Base-by-base conservation (phyloP, 2,329 filamentous ascomycete genomes). In the Thielaviopsis populi region DNA sequence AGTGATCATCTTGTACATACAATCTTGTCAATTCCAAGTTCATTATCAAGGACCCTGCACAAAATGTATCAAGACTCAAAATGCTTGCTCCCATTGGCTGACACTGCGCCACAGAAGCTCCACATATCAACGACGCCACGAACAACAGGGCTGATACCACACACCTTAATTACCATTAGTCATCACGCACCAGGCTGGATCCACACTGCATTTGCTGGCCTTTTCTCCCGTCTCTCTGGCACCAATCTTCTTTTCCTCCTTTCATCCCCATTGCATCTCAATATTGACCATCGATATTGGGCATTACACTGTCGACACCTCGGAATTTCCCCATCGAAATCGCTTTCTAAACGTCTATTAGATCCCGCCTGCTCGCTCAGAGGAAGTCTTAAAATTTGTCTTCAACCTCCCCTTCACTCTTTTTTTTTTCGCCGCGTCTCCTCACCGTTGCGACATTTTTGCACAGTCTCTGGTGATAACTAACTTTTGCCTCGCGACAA, bases 401-500 rank as follows among this genome's bases (percentile, higher is more conserved):
- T 24, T n/a, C 30, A 11, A 50, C 43, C 24, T 19, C 40, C 30
- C 17, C 24, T 56, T n/a, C 24, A 33, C 53, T 8, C 48, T 24
- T 30, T 53, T 33, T 13, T 33, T 15, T 3, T 17, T 33, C 27
- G 24, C 27, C 15, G 13, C n/a, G 13, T 56, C 30, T 33, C 37
- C 27, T 56, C 53, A 37, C 53, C 53, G 37, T 8, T 56, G 53
- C 53, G 53, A 15, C 53, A 56, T 33, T 56, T 56, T 56, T 33
- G 27, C 53, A 46, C 42, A 37, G 53, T 56, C 27, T 56, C n/a
- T 56, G 53, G 27, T 56, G 27, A 56, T 37, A 56, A n/a, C 30
- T 56, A 56, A 56, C n/a, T 56, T 15, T 56, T 56, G 53, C 53
- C 53, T 56, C 53, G 27, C 53, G 53, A 56, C 53, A 56, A 56